Percentiles rank a stretch among this genome's conserved stretches.
These are phyloP conservation scores for Ceratocystiopsis brevicomis DNA, from an alignment of 2,329 filamentous ascomycete genomes.

Conservation along the genomic window DNA sequence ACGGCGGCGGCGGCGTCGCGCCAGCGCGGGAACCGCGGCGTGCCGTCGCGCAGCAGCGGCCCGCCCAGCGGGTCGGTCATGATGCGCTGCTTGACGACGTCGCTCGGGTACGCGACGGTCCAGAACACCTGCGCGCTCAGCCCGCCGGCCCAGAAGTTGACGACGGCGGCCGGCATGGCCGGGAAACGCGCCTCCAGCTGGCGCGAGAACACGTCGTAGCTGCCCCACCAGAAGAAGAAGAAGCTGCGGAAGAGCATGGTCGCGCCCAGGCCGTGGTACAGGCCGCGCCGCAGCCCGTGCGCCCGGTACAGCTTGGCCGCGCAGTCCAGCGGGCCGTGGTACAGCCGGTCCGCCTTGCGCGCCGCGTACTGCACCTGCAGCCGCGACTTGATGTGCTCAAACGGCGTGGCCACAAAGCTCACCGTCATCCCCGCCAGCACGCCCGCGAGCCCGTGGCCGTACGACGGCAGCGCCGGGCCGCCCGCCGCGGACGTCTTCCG, in stretches of 20 bases:
- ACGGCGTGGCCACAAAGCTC: conserved; percentile 76
- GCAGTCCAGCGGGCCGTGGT: conserved; percentile 77
- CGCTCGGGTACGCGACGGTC: conserved; percentile 77
- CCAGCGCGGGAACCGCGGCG: conserved; percentile 55
- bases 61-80: conserved; percentile 87
- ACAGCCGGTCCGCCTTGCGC: conserved; percentile 56
- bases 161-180: conserved; percentile 48
- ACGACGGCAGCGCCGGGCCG: conserved; percentile 40
- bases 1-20: conserved; percentile 60
- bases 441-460: conserved; percentile 78
- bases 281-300: conserved; percentile 52
- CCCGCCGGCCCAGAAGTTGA: conserved; percentile 97
- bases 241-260: conserved; percentile 79
- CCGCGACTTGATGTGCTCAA: conserved; percentile 88
- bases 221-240: conserved; percentile 98
- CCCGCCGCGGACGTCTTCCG: conserved; percentile 13
- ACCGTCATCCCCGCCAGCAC: conserved; percentile 78
- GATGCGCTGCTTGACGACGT: conserved; percentile 88
- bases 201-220: conserved; percentile 68
- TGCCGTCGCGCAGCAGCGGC: conserved; percentile 44
- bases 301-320: conserved; percentile 44
- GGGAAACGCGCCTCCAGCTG: conserved; percentile 44
- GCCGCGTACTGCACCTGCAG: conserved; percentile 87
- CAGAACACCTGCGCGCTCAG: conserved; percentile 88
- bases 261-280: conserved; percentile 72